Evolutionary conservation across 2,329 filamentous ascomycete species (phyloP).

Genomic region (Lasiodiplodia gonubiensis): DNA sequence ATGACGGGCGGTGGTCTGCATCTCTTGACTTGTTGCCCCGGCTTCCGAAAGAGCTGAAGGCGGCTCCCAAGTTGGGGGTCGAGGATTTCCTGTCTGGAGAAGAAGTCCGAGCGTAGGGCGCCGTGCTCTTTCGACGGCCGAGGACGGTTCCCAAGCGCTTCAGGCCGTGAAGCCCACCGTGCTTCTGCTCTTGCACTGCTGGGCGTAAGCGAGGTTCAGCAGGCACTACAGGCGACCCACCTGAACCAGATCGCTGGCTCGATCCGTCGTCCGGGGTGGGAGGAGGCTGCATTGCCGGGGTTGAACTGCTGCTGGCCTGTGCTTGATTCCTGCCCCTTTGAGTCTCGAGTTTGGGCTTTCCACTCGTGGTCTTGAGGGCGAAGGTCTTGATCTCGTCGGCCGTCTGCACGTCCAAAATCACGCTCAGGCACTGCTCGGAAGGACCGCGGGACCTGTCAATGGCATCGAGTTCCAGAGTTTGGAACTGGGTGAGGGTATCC

Average conservation of each 20-base stretch:
- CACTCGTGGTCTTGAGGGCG: conserved; percentile 52
- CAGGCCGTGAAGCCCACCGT: conserved; percentile 41
- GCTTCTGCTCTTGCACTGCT: conserved; percentile 42
- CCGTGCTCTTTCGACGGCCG: conserved; percentile 39
- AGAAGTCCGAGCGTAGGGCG: conserved; percentile 43
- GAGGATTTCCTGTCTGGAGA: conserved; percentile 60
- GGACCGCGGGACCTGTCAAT: conserved; percentile 76
- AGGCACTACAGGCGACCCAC: conserved; percentile 39
- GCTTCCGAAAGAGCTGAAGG: conserved; percentile 67
- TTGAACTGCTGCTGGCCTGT: conserved; percentile 11
- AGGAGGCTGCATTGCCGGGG: conserved; percentile 31
- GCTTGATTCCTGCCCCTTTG: conserved; percentile 37
- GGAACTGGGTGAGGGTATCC: conserved; percentile 87
- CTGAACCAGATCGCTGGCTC: conserved; percentile 60
- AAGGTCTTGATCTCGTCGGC: conserved; percentile 84
- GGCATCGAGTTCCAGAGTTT: conserved; percentile 90
- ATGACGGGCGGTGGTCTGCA: conserved; percentile 50
- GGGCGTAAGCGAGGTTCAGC: conserved; percentile 26
- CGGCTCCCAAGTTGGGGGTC: conserved; percentile 61
- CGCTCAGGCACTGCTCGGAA: conserved; percentile 79
- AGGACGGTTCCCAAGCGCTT: conserved; percentile 51
- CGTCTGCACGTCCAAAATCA: conserved; percentile 84
- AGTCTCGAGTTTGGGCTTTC: conserved; percentile 42
- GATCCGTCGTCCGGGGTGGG: conserved; percentile 58
- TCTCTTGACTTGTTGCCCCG: conserved; percentile 65